These are phyloP conservation scores for Podospora australis DNA, from an alignment of 495 filamentous ascomycete genomes.

Conservation along the genomic window DNA sequence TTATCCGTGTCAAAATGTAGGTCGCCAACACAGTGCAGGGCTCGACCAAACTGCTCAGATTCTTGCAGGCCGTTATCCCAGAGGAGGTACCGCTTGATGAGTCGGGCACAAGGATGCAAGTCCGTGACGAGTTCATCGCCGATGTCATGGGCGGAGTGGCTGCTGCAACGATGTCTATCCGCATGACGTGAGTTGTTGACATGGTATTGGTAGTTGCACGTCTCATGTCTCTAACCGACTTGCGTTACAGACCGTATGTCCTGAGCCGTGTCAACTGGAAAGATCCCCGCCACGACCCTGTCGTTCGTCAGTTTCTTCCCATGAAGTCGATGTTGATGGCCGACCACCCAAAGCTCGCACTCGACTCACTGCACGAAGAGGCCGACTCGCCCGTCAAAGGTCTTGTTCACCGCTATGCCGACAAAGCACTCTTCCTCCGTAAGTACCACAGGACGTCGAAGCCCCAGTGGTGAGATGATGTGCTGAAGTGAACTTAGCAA, in stretches of 20 bases:
- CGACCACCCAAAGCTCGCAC: conserved; percentile 39
- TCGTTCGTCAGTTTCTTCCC: conserved; percentile 50
- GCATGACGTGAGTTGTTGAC: conserved; percentile 35
- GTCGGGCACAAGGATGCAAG: conserved; percentile 27
- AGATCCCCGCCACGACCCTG: conserved; percentile 48
- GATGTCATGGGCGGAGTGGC: conserved; percentile 45
- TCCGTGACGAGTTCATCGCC: conserved; percentile 42
- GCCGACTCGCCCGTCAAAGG: conserved; percentile 42
- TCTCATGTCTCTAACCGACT: conserved; percentile 9
- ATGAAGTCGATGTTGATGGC: conserved; percentile 40
- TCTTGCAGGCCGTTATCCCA: conserved; percentile 41
- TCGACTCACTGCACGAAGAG: conserved; percentile 45
- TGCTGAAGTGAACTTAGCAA: conserved; percentile 25
- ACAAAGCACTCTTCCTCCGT: conserved; percentile 55
- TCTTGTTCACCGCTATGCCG: conserved; percentile 52
- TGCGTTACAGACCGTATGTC: conserved; percentile 43
- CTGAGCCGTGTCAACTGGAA: conserved; percentile 48
- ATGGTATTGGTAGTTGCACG: not conserved
- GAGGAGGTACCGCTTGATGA: conserved; percentile 33
- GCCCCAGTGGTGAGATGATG: too few relatives aligned
- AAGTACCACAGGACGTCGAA: too few relatives aligned
- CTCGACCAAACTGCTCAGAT: conserved; percentile 30
- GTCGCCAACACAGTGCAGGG: conserved; percentile 36
- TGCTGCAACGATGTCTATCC: conserved; percentile 48
- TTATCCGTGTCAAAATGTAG: too few relatives aligned